Conservation (phyloP, 2,329 filamentous ascomycete genomes). For the Xylariaceae sp. region DNA sequence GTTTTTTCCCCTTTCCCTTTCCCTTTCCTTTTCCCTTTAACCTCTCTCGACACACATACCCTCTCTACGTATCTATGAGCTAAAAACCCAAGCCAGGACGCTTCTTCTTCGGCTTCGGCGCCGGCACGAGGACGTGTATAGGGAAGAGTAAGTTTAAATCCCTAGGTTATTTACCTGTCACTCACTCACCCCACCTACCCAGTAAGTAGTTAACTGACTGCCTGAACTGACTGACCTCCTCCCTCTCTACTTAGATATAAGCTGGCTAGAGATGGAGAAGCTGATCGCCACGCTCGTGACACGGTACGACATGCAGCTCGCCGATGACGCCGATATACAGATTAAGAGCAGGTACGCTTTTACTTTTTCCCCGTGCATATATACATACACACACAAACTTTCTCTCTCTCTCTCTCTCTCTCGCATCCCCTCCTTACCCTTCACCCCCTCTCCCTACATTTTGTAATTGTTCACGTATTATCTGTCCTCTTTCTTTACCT, state of each 20-base stretch:
- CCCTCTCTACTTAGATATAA: slow-evolving; percentile 16
- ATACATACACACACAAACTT: not conserved
- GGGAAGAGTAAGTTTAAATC: slow-evolving; percentile 15
- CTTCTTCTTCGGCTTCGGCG: slow-evolving; percentile 15
- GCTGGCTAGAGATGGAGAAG: slow-evolving; percentile 15
- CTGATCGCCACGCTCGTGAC: slow-evolving; percentile 12
- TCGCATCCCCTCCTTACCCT: not conserved
- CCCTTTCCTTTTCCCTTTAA: too few species aligned
- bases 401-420: not conserved
- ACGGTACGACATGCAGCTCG: slow-evolving; percentile 12
- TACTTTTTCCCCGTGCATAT: not conserved
- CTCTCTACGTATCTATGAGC: not conserved
- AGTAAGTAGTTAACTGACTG: too few species aligned
- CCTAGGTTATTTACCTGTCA: too few species aligned
- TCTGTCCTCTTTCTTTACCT: too few species aligned
- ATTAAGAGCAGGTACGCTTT: slow-evolving; percentile 9
- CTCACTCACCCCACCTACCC: too few species aligned
- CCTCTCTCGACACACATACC: too few species aligned
- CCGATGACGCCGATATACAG: slow-evolving; percentile 7
- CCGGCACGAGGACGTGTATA: slow-evolving; percentile 15
- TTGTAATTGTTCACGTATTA: too few species aligned
- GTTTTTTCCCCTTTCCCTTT: too few species aligned
- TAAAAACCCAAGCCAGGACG: slow-evolving; percentile 6
- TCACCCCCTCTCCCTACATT: too few species aligned
- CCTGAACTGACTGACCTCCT: too few species aligned